phyloP scores from a whole-genome alignment of 257 asterid species.

The Solanum paucissectum region DNA sequence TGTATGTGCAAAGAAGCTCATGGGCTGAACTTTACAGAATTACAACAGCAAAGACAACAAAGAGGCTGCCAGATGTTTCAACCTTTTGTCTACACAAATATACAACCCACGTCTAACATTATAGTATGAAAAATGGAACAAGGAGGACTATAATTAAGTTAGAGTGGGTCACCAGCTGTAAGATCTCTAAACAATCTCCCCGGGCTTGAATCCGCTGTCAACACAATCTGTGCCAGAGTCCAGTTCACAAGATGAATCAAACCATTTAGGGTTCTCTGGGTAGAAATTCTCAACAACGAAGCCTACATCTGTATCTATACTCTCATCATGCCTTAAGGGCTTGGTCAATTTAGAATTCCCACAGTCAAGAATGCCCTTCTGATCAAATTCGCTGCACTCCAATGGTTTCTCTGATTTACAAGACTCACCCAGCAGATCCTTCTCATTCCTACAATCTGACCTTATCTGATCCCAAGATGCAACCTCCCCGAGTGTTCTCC shows the following conservation, averaged over 20 bases:
- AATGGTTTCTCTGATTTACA: slow-evolving; percentile 86
- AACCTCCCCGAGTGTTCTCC: slow-evolving; percentile 94
- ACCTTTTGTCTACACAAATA: slow-evolving; percentile 27
- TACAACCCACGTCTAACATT: slow-evolving; percentile 43
- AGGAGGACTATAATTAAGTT: slow-evolving; percentile 25
- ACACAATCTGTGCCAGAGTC: slow-evolving; percentile 71
- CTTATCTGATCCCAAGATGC: slow-evolving; percentile 93
- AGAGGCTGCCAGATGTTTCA: slow-evolving; percentile 17
- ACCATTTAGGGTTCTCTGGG: slow-evolving; percentile 92
- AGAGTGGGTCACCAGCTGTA: slow-evolving; percentile 50
- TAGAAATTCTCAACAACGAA: slow-evolving; percentile 77
- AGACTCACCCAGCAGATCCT: slow-evolving; percentile 60
- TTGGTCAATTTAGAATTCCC: slow-evolving; percentile 30
- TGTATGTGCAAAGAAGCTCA: slow-evolving; percentile 39
- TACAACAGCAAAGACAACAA: slow-evolving; percentile 21
- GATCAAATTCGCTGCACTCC: slow-evolving; percentile 66
- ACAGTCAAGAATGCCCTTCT: slow-evolving; percentile 58
- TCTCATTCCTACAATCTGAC: slow-evolving; percentile 49
- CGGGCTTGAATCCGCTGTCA: slow-evolving; percentile 70
- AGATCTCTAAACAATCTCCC: slow-evolving; percentile 54
- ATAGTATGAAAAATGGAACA: slow-evolving; percentile 15
- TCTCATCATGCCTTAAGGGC: slow-evolving; percentile 41
- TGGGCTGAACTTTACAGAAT: slow-evolving; percentile 30
- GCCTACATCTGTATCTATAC: slow-evolving; percentile 69
- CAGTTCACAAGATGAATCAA: slow-evolving; percentile 80